Evolutionary conservation across 345 rosid species (phyloP), one percentile per base, ranked within the genome.

Genomic region (Litchi chinensis): DNA sequence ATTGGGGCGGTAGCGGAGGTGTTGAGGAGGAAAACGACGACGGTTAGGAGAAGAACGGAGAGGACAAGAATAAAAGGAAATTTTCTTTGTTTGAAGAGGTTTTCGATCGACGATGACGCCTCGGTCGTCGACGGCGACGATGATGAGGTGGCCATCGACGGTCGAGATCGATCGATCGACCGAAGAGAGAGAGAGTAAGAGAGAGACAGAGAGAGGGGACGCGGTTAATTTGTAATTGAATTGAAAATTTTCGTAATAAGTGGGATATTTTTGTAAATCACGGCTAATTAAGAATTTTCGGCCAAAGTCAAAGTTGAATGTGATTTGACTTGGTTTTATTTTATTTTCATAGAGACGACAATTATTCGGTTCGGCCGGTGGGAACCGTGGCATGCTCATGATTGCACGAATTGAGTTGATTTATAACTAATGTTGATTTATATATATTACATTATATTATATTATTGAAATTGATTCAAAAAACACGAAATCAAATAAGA

Each of bases 1-100:
- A 24, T 63, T 70, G 83, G 67, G 63, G 75, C 9, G 68, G 15
- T 2, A 68, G 65, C 22, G 78, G 75, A 64, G 32, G 80, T 56
- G 63, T 79, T 83, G 60, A 91, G 59, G 76, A 93, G 73, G 73
- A 90, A 74, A 80, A 88, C 16, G 62, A 86, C 66, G 74, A 84
- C 74, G 24, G 80, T 77, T 48, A 88, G 21, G 67, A 92, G 89
- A 52, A 92, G 68, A 65, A 83, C 3, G 0, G 86, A 75, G 84
- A 85, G 84, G 28, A 83, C 77, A 80, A 90, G 73, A 60, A 90
- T 72, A 90, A 89, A 89, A 1, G 91, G 86, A 71, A 62, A 83
- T 56, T 83, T 88, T 18, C 85, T 73, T 56, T 88, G 86, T 69
- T 69, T 86, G 77, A 92, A 57, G 75, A 90, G 76, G 77, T 78